phyloP scores from a whole-genome alignment of 495 filamentous ascomycete genomes.

The Xylaria sp. region DNA sequence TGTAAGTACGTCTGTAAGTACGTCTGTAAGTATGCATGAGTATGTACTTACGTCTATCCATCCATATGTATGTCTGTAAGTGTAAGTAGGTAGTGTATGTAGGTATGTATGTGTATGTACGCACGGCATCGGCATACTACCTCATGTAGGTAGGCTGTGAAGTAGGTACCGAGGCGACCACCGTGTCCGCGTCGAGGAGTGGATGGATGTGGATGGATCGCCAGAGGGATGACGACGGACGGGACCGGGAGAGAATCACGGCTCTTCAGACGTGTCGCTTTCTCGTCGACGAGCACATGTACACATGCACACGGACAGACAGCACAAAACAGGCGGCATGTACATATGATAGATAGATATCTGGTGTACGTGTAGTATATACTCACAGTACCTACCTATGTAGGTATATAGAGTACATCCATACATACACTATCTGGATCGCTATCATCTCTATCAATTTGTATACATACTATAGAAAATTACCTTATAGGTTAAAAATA shows the following conservation, averaged over 20 bases:
- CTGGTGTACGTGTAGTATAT: too few relatives aligned
- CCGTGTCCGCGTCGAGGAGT: background rate
- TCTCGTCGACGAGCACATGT: slow-evolving; percentile 8
- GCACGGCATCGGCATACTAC: slow-evolving; percentile 28
- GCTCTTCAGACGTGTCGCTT: slow-evolving; percentile 9
- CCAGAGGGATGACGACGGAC: slow-evolving; percentile 1
- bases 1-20: background rate
- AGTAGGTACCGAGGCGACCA: slow-evolving; percentile 10
- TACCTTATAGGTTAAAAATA: slow-evolving; percentile 18
- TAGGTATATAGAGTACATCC: background rate
- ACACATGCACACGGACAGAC: background rate
- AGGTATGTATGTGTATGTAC: slow-evolving; percentile 12
- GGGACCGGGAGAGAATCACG: slow-evolving; percentile 3
- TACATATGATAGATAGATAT: too few relatives aligned
- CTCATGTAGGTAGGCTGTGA: slow-evolving; percentile 13
- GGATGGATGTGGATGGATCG: background rate
- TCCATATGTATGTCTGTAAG: background rate
- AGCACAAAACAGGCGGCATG: background rate
- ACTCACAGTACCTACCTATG: too few relatives aligned
- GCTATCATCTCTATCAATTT: background rate
- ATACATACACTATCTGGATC: background rate
- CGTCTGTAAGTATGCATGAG: background rate
- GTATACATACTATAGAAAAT: background rate
- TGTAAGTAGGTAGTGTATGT: background rate
- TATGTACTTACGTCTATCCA: background rate